Evolutionary conservation across 2,329 filamentous ascomycete genomes (phyloP).

Genomic region (Cladosporium halotolerans): DNA sequence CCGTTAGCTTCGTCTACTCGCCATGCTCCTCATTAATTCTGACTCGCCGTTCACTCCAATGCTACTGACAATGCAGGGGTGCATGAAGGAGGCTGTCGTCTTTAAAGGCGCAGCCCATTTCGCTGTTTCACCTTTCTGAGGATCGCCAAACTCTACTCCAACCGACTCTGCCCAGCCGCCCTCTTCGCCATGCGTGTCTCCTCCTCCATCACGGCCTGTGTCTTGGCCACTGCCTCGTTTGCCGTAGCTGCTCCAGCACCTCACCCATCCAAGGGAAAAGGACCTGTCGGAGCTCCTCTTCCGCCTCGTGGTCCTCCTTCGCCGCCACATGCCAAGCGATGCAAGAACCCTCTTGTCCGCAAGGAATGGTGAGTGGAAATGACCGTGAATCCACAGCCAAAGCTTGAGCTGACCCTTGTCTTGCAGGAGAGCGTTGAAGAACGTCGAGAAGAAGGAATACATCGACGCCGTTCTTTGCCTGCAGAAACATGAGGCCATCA

Average conservation of each 20-base stretch:
- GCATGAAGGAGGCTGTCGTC: too few relatives aligned
- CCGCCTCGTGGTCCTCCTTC: background rate
- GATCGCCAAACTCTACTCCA: background rate
- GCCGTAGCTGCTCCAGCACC: background rate
- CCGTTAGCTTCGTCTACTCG: too few relatives aligned
- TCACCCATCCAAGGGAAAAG: background rate
- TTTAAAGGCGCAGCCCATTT: background rate
- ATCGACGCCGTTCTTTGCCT: conserved; percentile 23
- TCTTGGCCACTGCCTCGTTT: background rate
- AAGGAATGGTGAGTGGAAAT: background rate
- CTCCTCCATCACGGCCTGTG: background rate
- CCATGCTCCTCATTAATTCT: too few relatives aligned
- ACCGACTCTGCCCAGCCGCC: too few relatives aligned
- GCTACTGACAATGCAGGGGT: too few relatives aligned
- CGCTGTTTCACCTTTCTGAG: background rate
- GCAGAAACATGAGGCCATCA: conserved; percentile 14
- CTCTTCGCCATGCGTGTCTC: background rate
- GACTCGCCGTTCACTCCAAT: too few relatives aligned
- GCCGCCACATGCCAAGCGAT: background rate
- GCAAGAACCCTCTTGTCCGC: background rate
- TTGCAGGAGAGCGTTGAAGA: conserved; percentile 16
- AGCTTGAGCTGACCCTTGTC: background rate
- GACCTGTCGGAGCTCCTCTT: background rate
- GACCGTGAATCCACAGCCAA: too few relatives aligned
- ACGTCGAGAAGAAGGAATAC: conserved; percentile 17